Conservation (phyloP, 2,329 filamentous ascomycete species). For the Macrophomina phaseolina region DNA sequence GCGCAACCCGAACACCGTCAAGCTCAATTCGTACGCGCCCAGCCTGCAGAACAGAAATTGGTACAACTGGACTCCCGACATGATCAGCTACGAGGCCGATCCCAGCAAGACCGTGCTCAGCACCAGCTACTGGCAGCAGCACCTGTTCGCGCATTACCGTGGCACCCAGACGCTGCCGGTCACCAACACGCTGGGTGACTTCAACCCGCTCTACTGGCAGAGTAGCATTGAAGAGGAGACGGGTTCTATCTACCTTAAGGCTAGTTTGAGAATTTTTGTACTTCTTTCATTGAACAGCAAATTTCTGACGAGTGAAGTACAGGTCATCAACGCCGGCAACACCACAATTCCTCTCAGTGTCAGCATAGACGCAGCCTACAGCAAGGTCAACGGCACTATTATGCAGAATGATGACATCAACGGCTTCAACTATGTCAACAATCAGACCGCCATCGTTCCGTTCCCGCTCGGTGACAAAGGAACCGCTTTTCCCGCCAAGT, state of each 20-base stretch:
- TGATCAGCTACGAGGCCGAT: constrained; percentile 41
- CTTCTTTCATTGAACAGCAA: no score
- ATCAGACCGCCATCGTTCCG: constrained; percentile 35
- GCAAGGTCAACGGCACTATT: constrained; percentile 37
- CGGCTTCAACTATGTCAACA: constrained; percentile 36
- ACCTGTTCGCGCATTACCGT: constrained; percentile 37
- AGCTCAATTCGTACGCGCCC: constrained; percentile 37
- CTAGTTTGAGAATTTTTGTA: neutral
- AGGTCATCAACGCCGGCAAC: constrained; percentile 35
- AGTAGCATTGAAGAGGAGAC: constrained; percentile 34
- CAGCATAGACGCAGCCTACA: constrained; percentile 32
- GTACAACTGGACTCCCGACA: constrained; percentile 41
- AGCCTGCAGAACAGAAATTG: constrained; percentile 41
- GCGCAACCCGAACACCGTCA: constrained; percentile 38
- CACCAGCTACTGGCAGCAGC: constrained; percentile 40
- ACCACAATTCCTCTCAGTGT: constrained; percentile 32
- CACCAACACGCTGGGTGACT: constrained; percentile 34
- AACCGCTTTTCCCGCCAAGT: constrained; percentile 19
- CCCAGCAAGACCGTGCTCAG: constrained; percentile 37
- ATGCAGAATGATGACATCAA: constrained; percentile 33
- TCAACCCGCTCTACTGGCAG: constrained; percentile 41
- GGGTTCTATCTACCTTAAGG: constrained; percentile 30
- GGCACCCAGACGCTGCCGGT: constrained; percentile 40
- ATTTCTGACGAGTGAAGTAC: neutral
- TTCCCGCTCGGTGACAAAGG: constrained; percentile 28